A percentile compares a stretch with the other conserved stretches of the same genome.
These are phyloP conservation scores for Chlamydomonas applanata DNA, from an alignment of 139 green algal genomes.

Conservation along the genomic window DNA sequence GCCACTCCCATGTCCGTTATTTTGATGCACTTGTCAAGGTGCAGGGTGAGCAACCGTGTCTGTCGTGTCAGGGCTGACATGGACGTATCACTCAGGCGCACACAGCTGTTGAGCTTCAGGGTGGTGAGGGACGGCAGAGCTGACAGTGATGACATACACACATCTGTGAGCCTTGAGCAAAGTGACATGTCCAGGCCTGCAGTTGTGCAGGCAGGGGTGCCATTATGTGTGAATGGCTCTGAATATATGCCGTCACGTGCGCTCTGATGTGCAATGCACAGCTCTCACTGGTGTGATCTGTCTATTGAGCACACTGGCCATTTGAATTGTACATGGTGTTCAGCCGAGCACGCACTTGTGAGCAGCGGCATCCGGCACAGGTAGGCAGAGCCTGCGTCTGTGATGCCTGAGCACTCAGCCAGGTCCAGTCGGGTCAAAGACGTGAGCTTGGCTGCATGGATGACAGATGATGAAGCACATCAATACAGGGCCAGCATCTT, in stretches of 20 bases:
- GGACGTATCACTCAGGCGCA: conserved; percentile 31
- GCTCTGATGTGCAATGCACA: no score
- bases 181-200: conserved; percentile 42
- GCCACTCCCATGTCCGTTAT: conserved; percentile 38
- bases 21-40: conserved; percentile 53
- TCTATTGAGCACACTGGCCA: no score
- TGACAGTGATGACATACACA: conserved; percentile 14
- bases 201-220: background rate
- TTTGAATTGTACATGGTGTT: no score
- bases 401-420: conserved; percentile 36
- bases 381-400: conserved; percentile 27
- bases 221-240: no score
- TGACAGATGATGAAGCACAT: background rate
- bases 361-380: conserved; percentile 33
- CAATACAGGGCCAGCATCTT: background rate
- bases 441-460: conserved; percentile 4
- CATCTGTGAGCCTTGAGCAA: conserved; percentile 33
- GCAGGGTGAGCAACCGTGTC: conserved; percentile 38
- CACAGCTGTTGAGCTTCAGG: conserved; percentile 41
- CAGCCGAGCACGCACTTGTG: conserved; percentile 30
- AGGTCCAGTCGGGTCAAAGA: conserved; percentile 45
- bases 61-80: background rate
- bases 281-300: no score
- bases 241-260: no score
- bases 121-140: conserved; percentile 28